Evolutionary conservation across 257 asterid genomes (phyloP).

Genomic region (Anisodus acutangulus): DNA sequence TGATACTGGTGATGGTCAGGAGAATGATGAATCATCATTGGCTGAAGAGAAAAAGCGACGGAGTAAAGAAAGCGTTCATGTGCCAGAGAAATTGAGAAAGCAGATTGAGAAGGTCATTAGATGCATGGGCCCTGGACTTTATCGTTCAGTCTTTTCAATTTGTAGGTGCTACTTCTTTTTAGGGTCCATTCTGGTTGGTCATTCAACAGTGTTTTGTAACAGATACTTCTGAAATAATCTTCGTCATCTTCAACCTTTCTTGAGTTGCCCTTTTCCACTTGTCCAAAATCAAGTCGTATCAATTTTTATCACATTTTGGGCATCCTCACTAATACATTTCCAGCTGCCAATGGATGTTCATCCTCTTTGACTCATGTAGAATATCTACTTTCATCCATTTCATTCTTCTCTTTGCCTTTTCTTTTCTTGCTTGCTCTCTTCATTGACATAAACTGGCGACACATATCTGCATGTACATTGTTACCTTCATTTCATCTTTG

Average conservation of each 20-base stretch:
- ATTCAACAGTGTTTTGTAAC: constrained; percentile 48
- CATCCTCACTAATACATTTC: constrained; percentile 23
- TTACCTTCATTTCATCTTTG: constrained; percentile 29
- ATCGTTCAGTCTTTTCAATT: constrained; percentile 82
- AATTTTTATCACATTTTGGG: constrained; percentile 13
- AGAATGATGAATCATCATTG: constrained; percentile 44
- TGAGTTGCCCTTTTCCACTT: constrained; percentile 23
- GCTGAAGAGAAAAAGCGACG: constrained; percentile 41
- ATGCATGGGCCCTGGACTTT: constrained; percentile 98
- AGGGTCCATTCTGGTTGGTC: constrained; percentile 71
- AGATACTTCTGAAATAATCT: constrained; percentile 33
- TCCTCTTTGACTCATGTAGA: constrained; percentile 8
- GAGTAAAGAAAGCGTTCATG: constrained; percentile 43
- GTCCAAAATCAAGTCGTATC: not conserved
- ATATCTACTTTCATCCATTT: constrained; percentile 13
- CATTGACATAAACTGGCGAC: constrained; percentile 9
- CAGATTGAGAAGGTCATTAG: constrained; percentile 99
- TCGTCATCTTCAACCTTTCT: constrained; percentile 35
- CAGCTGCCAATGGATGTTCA: constrained; percentile 28
- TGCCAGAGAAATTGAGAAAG: constrained; percentile 81
- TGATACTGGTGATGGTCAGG: constrained; percentile 47
- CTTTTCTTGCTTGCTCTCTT: constrained; percentile 28
- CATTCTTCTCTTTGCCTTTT: constrained; percentile 11
- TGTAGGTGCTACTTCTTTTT: constrained; percentile 96
- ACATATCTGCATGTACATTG: constrained; percentile 16